Evolutionary conservation across 441 rosid genomes (phyloP), one percentile per base, ranked within the genome.

Genomic region (Sinapis alba): DNA sequence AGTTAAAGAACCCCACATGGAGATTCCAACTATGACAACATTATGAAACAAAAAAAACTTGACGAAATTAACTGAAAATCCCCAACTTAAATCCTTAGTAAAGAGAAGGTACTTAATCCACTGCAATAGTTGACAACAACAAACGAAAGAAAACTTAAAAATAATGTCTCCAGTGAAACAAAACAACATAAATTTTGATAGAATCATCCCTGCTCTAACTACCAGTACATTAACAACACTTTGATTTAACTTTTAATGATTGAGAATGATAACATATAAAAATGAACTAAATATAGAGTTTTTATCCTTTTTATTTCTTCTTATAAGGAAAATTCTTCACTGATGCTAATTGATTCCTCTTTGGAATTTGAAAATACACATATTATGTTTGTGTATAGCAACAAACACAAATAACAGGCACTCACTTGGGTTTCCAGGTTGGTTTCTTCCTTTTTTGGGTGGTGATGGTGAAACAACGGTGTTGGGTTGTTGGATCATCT

Each of bases 381-480:
- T 26, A 45, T 5, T 32, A 32, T 23, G 12, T 10, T 6, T 30
- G 0, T 65, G n/a, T 62, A 56, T 16, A 73, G 8, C 6, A 27
- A 56, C 2, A 36, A 30, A 21, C 18, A 7, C 60, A 23, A n/a
- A 16, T 23, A 62, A 23, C 60, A 62, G 82, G 58, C 47, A 81
- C 80, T 86, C 83, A 69, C 89, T 72, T 83, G 86, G 83, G 56
- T 74, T 80, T 78, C 89, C 83, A 2, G 89, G 84, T 70, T 83
- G 89, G 68, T 86, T 84, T 75, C 85, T 78, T 65, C 73, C 80
- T 58, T 70, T 86, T 78, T 83, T 84, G 58, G 74, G 83, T 43
- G 88, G 78, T 78, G 77, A 82, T 38, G 87, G 80, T 76, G 86
- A 84, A 75, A 83, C 74, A 41, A 80, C 62, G 62, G 86, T 19